Evolutionary conservation across 352 stramenopile species (phyloP), one percentile per base, ranked within the genome.

Genomic region (Phytophthora vignae): DNA sequence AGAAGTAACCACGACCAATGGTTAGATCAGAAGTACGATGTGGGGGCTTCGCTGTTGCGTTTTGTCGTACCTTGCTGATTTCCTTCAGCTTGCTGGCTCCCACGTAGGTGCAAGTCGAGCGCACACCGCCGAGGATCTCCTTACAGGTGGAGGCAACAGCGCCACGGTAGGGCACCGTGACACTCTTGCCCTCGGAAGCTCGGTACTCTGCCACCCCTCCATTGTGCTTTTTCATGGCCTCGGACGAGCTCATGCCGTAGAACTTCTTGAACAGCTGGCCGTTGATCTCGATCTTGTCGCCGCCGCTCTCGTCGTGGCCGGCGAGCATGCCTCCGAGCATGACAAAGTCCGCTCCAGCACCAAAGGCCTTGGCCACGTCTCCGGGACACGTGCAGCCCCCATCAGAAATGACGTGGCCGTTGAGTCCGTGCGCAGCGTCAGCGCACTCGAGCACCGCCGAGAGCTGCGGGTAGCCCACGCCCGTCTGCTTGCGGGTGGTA

Each of bases 251-350:
- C 94, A 98, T 98, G 64, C 94, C 94, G 77, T 98, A 98, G 70
- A 98, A 98, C 60, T 90, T 84, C 81, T 98, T 98, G 69, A 88
- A 92, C 50, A 82, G 27, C 53, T 90, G 88, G 44, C 90, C 88
- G 33, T 76, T 82, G 12, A 78, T 59, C 60, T 96, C 84, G 22
- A 97, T 84, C 53, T 93, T 88, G 3, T 96, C 83, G 12, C 93
- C 93, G 14, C 92, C 93, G 66, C 83, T 95, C 73, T 98, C 93
- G 55, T 98, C 90, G 74, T 97, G 91, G 31, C 93, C 93, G 36
- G 92, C 90, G 55, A 98, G 88, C 92, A 98, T 98, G 25, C 93
- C 93, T 15, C 93, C 93, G 19, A 96, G 79, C 93, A 98, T 98
- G 60, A 98, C 91, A 81, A 98, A 98, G 76, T 98, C 93, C 1